Base-by-base conservation (phyloP, 495 filamentous ascomycete species). In the Evansstolkia leycettana region DNA sequence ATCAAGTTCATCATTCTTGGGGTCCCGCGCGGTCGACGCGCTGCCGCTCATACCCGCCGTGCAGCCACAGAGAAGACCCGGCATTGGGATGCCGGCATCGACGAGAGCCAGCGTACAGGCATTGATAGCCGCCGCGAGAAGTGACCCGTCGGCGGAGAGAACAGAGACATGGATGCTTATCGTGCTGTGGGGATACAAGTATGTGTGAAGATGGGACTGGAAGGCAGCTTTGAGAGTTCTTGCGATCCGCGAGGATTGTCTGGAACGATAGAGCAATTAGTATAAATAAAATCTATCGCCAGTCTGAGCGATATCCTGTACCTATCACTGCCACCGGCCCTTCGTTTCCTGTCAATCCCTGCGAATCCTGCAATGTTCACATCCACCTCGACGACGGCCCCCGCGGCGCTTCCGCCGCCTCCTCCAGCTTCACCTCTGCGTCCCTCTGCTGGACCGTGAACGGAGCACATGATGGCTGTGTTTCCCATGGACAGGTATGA, bases 61-160 rank as follows among this genome's bases (percentile, higher is more conserved):
- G 56, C 84, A 92, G 8, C 86, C 85, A n/a, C 72, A 72, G 0
- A 96, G 68, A 47, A 94, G 88, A 47, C 90, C 85, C 2, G 72
- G 69, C 86, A 95, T 95, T 24, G 92, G 90, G 17, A 99, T 75
- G 18, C 90, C 90, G 2, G 92, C 92, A 51, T 96, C 90, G 31
- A 95, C 77, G 14, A 94, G 76, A 0, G 92, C 90, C 9, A 99
- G 73, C 0, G 89, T 95, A 0, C 82, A 78, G 7, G 90, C 92
- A 47, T 99, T 99, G 44, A 95, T 67, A 12, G 83, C 84, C 0
- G 85, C 75, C 1, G 92, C 86, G 17, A 99, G 78, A 0, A 99
- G 67, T 2, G 83, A 84, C 19, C 90, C 90, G 60, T 99, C 90
- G 38, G 87, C 75, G 0, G 78, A 80, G n/a, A 99, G 75, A 10